A percentile compares a stretch with the other conserved stretches of the same genome.
Conservation (phyloP, 2,329 filamentous ascomycete species). For the Aspergillus ustus region DNA sequence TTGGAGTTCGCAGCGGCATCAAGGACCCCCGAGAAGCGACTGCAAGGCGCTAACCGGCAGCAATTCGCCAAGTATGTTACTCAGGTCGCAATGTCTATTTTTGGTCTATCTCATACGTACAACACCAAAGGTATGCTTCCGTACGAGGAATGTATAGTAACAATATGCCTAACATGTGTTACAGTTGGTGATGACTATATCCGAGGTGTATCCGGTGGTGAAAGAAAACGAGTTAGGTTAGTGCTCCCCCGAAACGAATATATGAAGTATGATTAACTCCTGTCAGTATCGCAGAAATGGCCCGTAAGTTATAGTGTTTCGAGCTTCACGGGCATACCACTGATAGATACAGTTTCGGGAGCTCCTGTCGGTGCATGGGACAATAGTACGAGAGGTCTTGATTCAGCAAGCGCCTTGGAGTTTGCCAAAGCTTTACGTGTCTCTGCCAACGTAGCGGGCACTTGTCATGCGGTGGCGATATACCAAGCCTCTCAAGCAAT, state of each 20-base stretch:
- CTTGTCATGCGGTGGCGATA: conserved; percentile 61
- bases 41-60: conserved; percentile 50
- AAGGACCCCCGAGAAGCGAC: conserved; percentile 50
- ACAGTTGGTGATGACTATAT: conserved; percentile 59
- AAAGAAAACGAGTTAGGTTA: conserved; percentile 63
- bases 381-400: conserved; percentile 57
- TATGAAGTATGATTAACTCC: conserved; percentile 23
- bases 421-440: conserved; percentile 60
- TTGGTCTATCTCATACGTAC: conserved; percentile 48
- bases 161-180: conserved; percentile 5
- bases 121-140: conserved; percentile 48
- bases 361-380: conserved; percentile 49
- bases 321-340: not conserved
- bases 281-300: conserved; percentile 43
- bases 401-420: conserved; percentile 62
- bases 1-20: conserved; percentile 60
- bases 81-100: conserved; percentile 47
- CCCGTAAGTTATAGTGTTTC: conserved; percentile 28
- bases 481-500: conserved; percentile 59
- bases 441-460: conserved; percentile 55
- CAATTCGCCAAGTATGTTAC: conserved; percentile 48
- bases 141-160: not conserved
- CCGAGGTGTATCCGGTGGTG: conserved; percentile 65
- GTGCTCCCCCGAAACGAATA: conserved; percentile 29
- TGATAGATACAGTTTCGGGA: conserved; percentile 34